Evolutionary conservation across 495 filamentous ascomycete species (phyloP), one percentile per base, ranked within the genome.

Genomic region (Corynascus novoguineensis): DNA sequence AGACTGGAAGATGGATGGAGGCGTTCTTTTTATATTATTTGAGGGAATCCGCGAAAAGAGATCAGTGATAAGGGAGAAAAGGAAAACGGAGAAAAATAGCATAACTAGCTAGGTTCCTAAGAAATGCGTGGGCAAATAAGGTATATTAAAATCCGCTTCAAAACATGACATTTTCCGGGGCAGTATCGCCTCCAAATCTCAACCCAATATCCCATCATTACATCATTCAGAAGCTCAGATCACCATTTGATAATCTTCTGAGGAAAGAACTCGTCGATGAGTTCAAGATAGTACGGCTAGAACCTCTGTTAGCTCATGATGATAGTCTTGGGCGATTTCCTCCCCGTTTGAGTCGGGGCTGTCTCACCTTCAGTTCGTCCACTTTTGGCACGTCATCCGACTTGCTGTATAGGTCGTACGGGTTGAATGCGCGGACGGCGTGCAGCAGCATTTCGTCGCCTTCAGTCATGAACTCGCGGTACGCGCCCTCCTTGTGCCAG

Each of bases 391-490:
- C 75, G 9, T 82, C 85, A 62, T 96, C 90, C 57, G 86, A 91
- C 83, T 96, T 96, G 70, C 87, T 92, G 71, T 96, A 96, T 52
- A 96, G 59, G 67, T 96, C 90, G 59, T 95, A 96, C 4, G 88
- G 89, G 57, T 95, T 96, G 69, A 96, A 96, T 7, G 87, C 90
- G 71, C 79, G 79, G 27, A 93, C 90, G 27, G 89, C 89, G 56
- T 80, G 80, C 64, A 93, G 66, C 85, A 95, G 87, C 57, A 78
- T 77, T 70, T 83, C 75, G 63, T 96, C 90, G 50, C 89, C 82
- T 35, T 86, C 85, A 65, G 87, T 77, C 89, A 95, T 93, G 60
- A 93, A 78, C 72, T 85, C 83, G 50, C 71, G 70, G 66, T 95
- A 95, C 1, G 87, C 90, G 44, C 85, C 85, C 59, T 83, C 84